phyloP scores from a whole-genome alignment of 805 yeast species.

The Pichia nanzhaoensis region DNA sequence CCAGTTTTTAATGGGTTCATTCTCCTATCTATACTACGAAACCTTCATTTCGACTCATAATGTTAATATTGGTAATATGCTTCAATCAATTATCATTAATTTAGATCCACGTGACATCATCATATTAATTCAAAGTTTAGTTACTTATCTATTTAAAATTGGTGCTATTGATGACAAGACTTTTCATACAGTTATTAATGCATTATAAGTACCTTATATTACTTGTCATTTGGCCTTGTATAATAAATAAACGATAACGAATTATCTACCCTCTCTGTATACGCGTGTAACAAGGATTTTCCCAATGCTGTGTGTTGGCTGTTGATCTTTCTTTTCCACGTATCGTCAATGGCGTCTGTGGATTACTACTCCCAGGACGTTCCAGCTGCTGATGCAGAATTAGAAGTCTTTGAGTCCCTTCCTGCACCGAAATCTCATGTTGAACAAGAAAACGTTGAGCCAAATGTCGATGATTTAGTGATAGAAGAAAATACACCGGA shows the following conservation, averaged over 20 bases:
- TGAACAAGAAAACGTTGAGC: not conserved
- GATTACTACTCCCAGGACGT: conserved; percentile 27
- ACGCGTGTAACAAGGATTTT: no score
- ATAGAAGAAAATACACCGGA: conserved; percentile 2
- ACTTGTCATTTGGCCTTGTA: not conserved
- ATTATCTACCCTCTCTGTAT: no score
- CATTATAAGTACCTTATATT: not conserved
- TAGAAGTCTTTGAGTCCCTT: conserved; percentile 20
- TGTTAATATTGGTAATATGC: conserved; percentile 63
- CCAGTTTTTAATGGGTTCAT: conserved; percentile 96
- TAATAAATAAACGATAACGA: no score
- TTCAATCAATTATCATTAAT: conserved; percentile 71
- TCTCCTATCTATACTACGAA: conserved; percentile 85
- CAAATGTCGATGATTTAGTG: not conserved
- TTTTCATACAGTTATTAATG: conserved; percentile 27
- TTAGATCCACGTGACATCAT: conserved; percentile 59
- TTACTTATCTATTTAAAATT: conserved; percentile 43
- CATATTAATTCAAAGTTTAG: conserved; percentile 52
- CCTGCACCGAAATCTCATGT: not conserved
- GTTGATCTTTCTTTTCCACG: no score
- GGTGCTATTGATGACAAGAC: conserved; percentile 34
- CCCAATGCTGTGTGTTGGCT: no score
- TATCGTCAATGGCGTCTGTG: not conserved
- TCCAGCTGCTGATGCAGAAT: conserved; percentile 14
- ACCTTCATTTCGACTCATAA: conserved; percentile 76